Evolutionary conservation across 495 filamentous ascomycete species (phyloP), one percentile per base, ranked within the genome.

Genomic region (Chlorociboria aeruginascens): DNA sequence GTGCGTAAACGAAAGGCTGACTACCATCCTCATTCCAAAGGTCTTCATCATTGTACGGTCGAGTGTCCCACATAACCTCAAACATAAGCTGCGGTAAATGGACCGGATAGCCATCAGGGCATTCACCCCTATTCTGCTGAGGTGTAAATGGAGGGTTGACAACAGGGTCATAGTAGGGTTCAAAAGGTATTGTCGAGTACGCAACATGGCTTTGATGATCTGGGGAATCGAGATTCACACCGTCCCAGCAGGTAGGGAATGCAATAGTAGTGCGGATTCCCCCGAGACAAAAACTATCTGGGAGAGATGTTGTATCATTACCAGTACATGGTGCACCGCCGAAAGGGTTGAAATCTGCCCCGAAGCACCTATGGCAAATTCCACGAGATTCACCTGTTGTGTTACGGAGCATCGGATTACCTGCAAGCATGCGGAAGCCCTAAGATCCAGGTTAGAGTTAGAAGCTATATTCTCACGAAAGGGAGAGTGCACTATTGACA

Each of bases 181-280:
- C 20, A 25, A 25, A 25, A 25, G 20, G 20, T 25, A 25, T 25
- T 25, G 20, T 25, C 4, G 20, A 1, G 20, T 25, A 25, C 4
- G 20, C 20, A 25, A 25, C 20, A 51, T 82, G 79, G 7, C 65
- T 66, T 56, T 69, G 68, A 59, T 83, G 73, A 51, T 73, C 64
- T 20, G 66, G 60, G 38, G 63, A 71, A 43, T 77, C 72, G 32
- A 79, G 68, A 8, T 87, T 74, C 50, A 79, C 72, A 32, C 88
- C 87, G 59, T 93, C 84, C 88, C 88, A 93, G 72, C 88, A 95
- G 39, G 66, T 61, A 3, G 88, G 88, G 67, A 94, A 94, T 73
- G 20, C 20, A 44, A 94, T 60, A 57, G 92, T 86, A 33, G 86
- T 62, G 14, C 87, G 79, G 40, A 94, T 54, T 6, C 73, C 78